Percentiles rank a stretch among this genome's conserved stretches.
Evolutionary conservation across 2,329 filamentous ascomycete species (phyloP).

Genomic region (Aspergillus arachidicola): DNA sequence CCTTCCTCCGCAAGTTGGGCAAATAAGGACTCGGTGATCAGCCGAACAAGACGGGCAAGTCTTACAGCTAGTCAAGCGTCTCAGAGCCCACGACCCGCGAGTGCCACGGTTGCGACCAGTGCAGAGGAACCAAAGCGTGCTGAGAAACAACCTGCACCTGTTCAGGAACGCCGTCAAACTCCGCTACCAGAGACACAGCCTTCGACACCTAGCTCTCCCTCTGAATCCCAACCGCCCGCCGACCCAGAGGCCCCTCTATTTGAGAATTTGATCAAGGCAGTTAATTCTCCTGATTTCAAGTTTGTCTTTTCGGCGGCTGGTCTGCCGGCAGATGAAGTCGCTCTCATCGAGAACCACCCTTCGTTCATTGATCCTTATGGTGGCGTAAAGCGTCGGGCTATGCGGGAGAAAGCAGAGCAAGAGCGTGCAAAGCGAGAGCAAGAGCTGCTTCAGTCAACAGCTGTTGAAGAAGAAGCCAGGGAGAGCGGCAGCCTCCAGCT

Average conservation of each 20-base stretch:
- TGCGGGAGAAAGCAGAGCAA: conserved; percentile 72
- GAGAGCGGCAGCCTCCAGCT: conserved; percentile 87
- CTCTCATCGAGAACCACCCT: conserved; percentile 63
- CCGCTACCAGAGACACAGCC: conserved; percentile 26
- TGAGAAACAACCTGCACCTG: conserved; percentile 33
- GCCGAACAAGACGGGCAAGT: conserved; percentile 70
- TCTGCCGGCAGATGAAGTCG: conserved; percentile 51
- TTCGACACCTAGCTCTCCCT: conserved; percentile 23
- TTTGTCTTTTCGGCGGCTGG: conserved; percentile 56
- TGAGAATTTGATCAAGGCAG: conserved; percentile 48
- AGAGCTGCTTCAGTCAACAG: conserved; percentile 52
- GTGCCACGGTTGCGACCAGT: conserved; percentile 45
- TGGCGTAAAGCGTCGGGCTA: conserved; percentile 76
- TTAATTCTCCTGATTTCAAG: conserved; percentile 54
- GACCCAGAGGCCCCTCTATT: conserved; percentile 35
- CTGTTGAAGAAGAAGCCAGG: conserved; percentile 69
- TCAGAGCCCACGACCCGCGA: conserved; percentile 71
- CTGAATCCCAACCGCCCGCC: conserved; percentile 20
- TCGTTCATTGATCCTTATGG: conserved; percentile 82
- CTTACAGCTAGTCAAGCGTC: conserved; percentile 79
- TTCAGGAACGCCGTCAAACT: conserved; percentile 30
- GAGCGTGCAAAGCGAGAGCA: conserved; percentile 59
- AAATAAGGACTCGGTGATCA: conserved; percentile 63
- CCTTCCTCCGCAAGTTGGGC: conserved; percentile 96
- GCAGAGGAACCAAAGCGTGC: conserved; percentile 37